Percentiles rank a stretch among this genome's conserved stretches.
Conservation (phyloP, 2,329 filamentous ascomycete genomes). For the Hyphodiscus sp. region DNA sequence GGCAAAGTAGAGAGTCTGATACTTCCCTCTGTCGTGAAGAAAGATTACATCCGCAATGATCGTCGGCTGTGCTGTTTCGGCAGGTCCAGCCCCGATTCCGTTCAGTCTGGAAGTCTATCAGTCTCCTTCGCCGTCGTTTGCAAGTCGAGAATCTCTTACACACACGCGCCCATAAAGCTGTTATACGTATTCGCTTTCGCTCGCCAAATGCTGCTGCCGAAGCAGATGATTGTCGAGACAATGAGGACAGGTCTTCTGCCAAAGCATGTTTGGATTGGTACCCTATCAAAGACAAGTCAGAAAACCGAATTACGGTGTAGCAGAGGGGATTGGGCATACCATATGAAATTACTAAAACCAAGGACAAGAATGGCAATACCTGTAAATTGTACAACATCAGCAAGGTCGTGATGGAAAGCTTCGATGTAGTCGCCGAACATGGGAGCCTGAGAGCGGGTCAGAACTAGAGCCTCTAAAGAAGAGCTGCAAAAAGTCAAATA, state of each 20-base stretch:
- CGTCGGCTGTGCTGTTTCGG: slow-evolving; percentile 55
- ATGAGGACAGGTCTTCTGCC: slow-evolving; percentile 43
- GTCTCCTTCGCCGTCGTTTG: background rate
- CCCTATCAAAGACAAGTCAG: slow-evolving; percentile 18
- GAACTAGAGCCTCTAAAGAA: background rate
- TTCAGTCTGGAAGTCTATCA: slow-evolving; percentile 37
- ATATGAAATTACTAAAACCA: slow-evolving; percentile 46
- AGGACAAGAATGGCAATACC: slow-evolving; percentile 42
- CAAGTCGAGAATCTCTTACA: slow-evolving; percentile 25
- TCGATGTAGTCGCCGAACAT: slow-evolving; percentile 54
- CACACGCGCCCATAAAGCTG: slow-evolving; percentile 57
- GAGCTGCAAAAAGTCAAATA: background rate
- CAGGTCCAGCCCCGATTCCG: slow-evolving; percentile 55
- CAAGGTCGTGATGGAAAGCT: slow-evolving; percentile 46
- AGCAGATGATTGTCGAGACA: slow-evolving; percentile 37
- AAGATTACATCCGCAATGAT: slow-evolving; percentile 62
- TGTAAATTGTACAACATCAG: slow-evolving; percentile 44
- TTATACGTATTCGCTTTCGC: slow-evolving; percentile 50
- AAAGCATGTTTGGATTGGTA: slow-evolving; percentile 41
- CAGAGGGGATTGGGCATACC: slow-evolving; percentile 26
- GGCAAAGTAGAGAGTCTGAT: slow-evolving; percentile 46
- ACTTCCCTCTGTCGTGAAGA: slow-evolving; percentile 57
- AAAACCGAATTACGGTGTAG: background rate
- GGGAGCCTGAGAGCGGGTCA: slow-evolving; percentile 28
- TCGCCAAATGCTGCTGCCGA: slow-evolving; percentile 42